Evolutionary conservation across 2,329 filamentous ascomycete genomes (phyloP).

Genomic region (Cyphellophora europaea): DNA sequence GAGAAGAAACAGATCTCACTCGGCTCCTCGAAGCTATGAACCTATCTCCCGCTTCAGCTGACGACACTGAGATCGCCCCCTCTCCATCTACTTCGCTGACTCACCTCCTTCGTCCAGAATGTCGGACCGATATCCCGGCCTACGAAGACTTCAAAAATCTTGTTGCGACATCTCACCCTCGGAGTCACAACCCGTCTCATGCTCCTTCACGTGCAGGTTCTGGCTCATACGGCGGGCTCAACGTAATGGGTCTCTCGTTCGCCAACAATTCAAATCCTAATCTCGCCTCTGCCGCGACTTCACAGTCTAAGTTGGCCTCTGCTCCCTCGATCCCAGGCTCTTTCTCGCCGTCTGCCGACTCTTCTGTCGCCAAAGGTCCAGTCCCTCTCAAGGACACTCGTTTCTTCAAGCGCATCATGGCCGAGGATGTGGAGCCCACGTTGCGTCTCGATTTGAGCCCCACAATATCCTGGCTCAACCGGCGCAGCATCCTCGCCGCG

Average conservation of each 20-base stretch:
- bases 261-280: constrained; percentile 28
- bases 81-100: constrained; percentile 64
- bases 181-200: constrained; percentile 19
- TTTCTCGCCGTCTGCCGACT: constrained; percentile 28
- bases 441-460: constrained; percentile 81
- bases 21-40: constrained; percentile 53
- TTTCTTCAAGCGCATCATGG: constrained; percentile 83
- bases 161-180: constrained; percentile 50
- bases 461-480: constrained; percentile 85
- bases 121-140: constrained; percentile 69
- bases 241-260: constrained; percentile 40
- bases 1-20: constrained; percentile 44
- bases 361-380: constrained; percentile 22
- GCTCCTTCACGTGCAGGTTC: constrained; percentile 58
- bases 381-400: constrained; percentile 72
- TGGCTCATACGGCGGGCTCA: constrained; percentile 58
- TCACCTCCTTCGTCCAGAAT: constrained; percentile 71
- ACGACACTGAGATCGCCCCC: constrained; percentile 45
- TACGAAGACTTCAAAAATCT: constrained; percentile 81
- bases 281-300: constrained; percentile 50
- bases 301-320: constrained; percentile 26
- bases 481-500: constrained; percentile 71
- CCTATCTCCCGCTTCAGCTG: constrained; percentile 39
- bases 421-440: constrained; percentile 91
- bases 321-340: constrained; percentile 34